Evolutionary conservation across 2,329 filamentous ascomycete genomes (phyloP).

Genomic region (Phialemoniopsis sp.): DNA sequence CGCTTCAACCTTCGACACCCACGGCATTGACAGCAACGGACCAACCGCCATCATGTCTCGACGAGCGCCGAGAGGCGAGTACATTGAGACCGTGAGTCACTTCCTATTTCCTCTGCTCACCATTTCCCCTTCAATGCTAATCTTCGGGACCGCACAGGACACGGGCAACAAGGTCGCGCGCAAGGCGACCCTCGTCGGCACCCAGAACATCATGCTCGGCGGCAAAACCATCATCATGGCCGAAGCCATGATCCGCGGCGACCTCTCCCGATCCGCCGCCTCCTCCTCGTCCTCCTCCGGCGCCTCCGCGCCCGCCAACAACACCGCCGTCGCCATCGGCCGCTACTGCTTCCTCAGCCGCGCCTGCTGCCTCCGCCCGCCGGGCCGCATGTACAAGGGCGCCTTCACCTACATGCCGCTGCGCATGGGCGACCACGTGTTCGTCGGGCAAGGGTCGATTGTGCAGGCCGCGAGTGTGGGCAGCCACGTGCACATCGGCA

Average conservation of each 20-base stretch:
- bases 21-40: not conserved
- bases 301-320: conserved; percentile 41
- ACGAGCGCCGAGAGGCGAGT: conserved; percentile 80
- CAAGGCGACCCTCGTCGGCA: conserved; percentile 86
- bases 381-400: conserved; percentile 77
- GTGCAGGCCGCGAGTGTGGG: conserved; percentile 82
- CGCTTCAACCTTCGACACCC: too few relatives aligned
- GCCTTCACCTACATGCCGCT: conserved; percentile 80
- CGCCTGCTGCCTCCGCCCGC: conserved; percentile 75
- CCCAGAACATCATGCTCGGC: conserved; percentile 95
- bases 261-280: conserved; percentile 63
- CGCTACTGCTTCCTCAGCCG: conserved; percentile 86
- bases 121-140: conserved; percentile 2
- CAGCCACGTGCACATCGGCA: conserved; percentile 81
- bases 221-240: conserved; percentile 95
- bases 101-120: not conserved
- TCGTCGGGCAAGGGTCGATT: conserved; percentile 70
- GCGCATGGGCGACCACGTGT: conserved; percentile 92
- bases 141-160: conserved; percentile 52
- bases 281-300: conserved; percentile 32
- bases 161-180: conserved; percentile 98
- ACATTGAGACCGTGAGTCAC: conserved; percentile 82
- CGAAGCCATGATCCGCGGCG: conserved; percentile 89
- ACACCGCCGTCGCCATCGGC: conserved; percentile 78
- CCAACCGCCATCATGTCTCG: conserved; percentile 60